A percentile compares a stretch with the other conserved stretches of the same genome.
Evolutionary conservation across 2,329 filamentous ascomycete species (phyloP).

Genomic region (Colletotrichum sp.): DNA sequence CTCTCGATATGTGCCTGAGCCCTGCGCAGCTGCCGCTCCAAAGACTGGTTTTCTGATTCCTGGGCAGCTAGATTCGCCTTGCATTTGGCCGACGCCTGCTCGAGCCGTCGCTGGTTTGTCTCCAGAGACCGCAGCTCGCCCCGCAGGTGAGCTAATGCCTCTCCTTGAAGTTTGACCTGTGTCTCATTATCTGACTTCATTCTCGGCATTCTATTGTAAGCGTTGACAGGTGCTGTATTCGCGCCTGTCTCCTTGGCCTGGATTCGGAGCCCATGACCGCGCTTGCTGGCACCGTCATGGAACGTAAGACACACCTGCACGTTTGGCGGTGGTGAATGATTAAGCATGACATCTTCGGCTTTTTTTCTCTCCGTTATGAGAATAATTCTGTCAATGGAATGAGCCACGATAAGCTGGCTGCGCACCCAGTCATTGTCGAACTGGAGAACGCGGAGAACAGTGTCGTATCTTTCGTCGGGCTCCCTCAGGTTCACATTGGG

Average conservation of each 20-base stretch:
- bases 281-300: conserved; percentile 55
- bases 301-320: conserved; percentile 75
- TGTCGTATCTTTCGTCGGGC: conserved; percentile 74
- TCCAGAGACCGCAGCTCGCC: conserved; percentile 58
- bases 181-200: conserved; percentile 80
- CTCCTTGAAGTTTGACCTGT: conserved; percentile 61
- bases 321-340: conserved; percentile 64
- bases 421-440: conserved; percentile 81
- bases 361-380: conserved; percentile 72
- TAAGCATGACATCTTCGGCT: conserved; percentile 73
- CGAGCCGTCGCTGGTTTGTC: conserved; percentile 48
- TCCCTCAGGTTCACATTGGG: conserved; percentile 71
- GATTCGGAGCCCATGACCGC: conserved; percentile 21
- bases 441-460: conserved; percentile 79
- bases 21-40: conserved; percentile 61
- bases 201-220: conserved; percentile 61
- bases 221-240: conserved; percentile 45
- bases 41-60: conserved; percentile 29
- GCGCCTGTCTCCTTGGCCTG: not conserved
- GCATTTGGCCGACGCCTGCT: conserved; percentile 53
- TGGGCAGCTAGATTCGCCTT: conserved; percentile 51
- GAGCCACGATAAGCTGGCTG: conserved; percentile 82
- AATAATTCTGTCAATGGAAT: conserved; percentile 82
- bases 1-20: conserved; percentile 62
- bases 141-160: conserved; percentile 57